Conservation (phyloP, 148 eudicot genomes). For the Amaranthus palmeri region DNA sequence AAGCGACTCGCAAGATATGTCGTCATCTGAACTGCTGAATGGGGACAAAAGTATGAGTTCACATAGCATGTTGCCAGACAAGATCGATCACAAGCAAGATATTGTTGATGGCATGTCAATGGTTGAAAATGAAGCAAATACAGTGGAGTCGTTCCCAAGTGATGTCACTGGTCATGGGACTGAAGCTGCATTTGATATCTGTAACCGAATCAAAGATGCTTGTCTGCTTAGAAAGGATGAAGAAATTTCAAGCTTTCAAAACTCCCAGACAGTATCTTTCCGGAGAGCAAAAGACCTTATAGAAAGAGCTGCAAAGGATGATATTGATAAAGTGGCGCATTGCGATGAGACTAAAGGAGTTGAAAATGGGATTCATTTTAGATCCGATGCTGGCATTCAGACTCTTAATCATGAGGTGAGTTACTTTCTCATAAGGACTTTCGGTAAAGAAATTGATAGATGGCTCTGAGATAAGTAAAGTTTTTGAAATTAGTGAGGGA, state of each 20-base stretch:
- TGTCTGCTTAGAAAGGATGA: conserved; percentile 26
- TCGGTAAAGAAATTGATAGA: conserved; percentile 34
- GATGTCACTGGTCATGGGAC: conserved; percentile 17
- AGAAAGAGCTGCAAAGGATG: conserved; percentile 27
- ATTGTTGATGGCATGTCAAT: conserved; percentile 15
- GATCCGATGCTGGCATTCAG: conserved; percentile 28
- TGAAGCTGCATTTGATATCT: conserved; percentile 28
- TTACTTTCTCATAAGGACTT: conserved; percentile 42
- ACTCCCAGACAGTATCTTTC: conserved; percentile 25
- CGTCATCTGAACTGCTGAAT: conserved; percentile 13
- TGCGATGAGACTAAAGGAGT: conserved; percentile 24
- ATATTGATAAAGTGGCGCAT: conserved; percentile 28
- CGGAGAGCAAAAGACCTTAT: conserved; percentile 27
- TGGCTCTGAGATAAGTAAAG: conserved; percentile 32
- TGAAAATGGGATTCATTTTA: conserved; percentile 14
- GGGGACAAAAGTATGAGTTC: conserved; percentile 19
- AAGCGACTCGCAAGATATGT: conserved; percentile 28
- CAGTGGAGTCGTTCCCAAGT: conserved; percentile 5
- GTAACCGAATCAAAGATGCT: conserved; percentile 25
- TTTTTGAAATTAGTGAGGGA: conserved; percentile 46
- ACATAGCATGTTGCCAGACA: conserved; percentile 6
- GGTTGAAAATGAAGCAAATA: conserved; percentile 22
- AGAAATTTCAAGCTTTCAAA: conserved; percentile 18
- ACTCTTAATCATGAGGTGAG: conserved; percentile 49
- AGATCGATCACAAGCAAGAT: conserved; percentile 14